Base-by-base conservation (phyloP, 1,284 basidiomycete genomes). In the Austroboletus olivaceoglutinosus region DNA sequence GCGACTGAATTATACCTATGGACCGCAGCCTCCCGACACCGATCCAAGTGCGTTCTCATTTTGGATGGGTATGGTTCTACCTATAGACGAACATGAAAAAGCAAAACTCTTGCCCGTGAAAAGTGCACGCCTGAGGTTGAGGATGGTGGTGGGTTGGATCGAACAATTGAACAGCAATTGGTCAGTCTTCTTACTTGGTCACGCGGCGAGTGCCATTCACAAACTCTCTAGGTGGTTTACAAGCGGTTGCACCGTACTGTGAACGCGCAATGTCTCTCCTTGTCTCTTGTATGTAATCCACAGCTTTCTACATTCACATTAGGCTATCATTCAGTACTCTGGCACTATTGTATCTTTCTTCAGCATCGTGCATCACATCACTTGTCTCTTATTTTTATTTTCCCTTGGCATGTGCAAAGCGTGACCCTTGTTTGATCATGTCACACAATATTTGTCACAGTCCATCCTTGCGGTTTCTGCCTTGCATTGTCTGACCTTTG, bases 31-130 rank as follows among this genome's bases (percentile, higher is more conserved):
- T 1, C 80, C 83, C 68, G 83, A 70, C 55, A 76, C 61, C 9
- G 82, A 89, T 65, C 78, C 85, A 0, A 77, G 77, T 36, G 74
- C 79, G 38, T 94, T 96, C 65, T 83, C 83, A 33, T 97, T 90
- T 69, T 98, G 92, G 90, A 92, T 97, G 75, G 92, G 91, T 1
- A 76, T 86, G 65, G 82, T 96, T 19, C 84, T 98, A 54, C 95
- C 94, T n/a, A 93, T 98, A 61, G 92, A 96, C 65, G 93, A 97
- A 59, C 82, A 88, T 61, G 93, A 97, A 73, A 96, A 96, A 71
- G 89, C 91, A 18, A 90, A 91, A 59, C 75, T 98, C n/a, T 74
- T 98, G n/a, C 91, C 93, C 3, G 90, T 97, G 53, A 83, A 88
- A 54, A 89, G 85, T 50, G 77, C 89, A 1, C 79, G 88, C 23